phyloP scores from a whole-genome alignment of 2,329 filamentous ascomycete genomes.

The Aureobasidium sp. region DNA sequence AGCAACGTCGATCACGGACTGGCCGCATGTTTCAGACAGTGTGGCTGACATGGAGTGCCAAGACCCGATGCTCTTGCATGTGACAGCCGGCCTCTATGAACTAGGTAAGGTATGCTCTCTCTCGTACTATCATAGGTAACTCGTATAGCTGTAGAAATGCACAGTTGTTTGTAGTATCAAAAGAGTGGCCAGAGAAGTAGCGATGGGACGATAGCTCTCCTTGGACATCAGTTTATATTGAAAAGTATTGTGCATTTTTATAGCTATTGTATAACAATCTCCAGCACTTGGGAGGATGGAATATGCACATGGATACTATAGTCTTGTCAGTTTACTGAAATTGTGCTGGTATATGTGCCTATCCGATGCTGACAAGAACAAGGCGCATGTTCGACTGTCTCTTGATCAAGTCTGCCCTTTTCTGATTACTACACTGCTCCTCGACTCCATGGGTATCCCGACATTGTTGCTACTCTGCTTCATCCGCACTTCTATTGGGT shows the following conservation, averaged over 20 bases:
- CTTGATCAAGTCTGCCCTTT: neutral
- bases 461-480: neutral
- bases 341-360: neutral
- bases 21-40: neutral
- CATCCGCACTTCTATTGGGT: constrained; percentile 59
- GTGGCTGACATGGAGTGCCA: constrained; percentile 1
- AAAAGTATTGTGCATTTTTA: too few species aligned
- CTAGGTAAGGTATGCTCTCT: too few species aligned
- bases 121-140: too few species aligned
- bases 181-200: too few species aligned
- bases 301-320: neutral
- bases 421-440: neutral
- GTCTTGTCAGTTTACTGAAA: neutral
- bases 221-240: too few species aligned
- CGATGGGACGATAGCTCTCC: too few species aligned
- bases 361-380: neutral
- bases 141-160: too few species aligned
- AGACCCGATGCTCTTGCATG: neutral
- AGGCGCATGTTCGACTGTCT: neutral
- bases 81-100: neutral
- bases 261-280: too few species aligned
- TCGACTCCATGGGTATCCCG: constrained; percentile 2
- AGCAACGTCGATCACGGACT: neutral
- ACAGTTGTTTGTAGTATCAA: too few species aligned
- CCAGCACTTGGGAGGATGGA: neutral